Conservation (phyloP, 345 rosid genomes). For the Eucalyptus paniculata region DNA sequence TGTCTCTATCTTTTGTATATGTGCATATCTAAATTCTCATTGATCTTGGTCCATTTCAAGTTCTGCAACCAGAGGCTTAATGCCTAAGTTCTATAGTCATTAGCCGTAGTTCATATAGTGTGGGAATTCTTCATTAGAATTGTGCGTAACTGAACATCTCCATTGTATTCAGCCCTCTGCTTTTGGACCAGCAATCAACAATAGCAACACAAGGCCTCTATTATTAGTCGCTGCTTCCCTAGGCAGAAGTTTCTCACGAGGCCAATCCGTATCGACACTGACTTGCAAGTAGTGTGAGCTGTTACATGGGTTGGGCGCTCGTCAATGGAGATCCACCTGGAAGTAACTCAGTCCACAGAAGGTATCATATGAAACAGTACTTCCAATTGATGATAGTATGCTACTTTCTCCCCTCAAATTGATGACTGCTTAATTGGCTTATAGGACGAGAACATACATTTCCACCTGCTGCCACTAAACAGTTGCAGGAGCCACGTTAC, state of each 20-base stretch:
- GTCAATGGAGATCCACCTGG: constrained; percentile 77
- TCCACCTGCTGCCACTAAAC: background rate
- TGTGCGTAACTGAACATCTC: background rate
- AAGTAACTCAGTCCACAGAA: constrained; percentile 42
- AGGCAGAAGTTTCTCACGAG: constrained; percentile 35
- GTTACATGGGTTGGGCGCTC: constrained; percentile 88
- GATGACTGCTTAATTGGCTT: background rate
- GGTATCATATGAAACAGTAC: background rate
- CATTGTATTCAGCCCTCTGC: background rate
- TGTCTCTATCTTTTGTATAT: background rate
- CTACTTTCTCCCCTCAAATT: background rate
- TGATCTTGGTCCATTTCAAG: background rate
- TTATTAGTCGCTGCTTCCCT: constrained; percentile 7
- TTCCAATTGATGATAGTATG: no score
- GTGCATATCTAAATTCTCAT: background rate
- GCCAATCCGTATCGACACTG: constrained; percentile 44
- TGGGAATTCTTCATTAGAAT: background rate
- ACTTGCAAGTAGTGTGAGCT: constrained; percentile 47
- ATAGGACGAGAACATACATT: background rate
- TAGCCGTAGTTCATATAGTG: background rate
- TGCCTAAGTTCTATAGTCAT: background rate
- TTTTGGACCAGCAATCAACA: no score
- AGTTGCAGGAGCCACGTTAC: background rate
- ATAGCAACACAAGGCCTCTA: no score
- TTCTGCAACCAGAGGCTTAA: background rate